Conservation (phyloP, 1,284 basidiomycete genomes). For the Bjerkandera adusta region DNA sequence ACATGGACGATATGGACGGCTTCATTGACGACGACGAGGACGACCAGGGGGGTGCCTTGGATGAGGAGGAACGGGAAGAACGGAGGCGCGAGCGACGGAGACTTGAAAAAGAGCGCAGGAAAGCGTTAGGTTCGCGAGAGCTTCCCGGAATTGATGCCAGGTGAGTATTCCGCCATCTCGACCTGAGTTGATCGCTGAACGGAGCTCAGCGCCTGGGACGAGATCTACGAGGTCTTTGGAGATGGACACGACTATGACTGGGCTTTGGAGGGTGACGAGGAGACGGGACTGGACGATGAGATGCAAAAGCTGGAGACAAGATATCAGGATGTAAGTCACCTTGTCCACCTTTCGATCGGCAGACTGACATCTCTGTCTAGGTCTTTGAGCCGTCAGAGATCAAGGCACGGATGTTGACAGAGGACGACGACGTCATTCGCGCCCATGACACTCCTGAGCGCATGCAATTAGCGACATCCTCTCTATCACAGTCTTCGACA, state of each 20-base stretch:
- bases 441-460: slow-evolving; percentile 92
- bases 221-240: slow-evolving; percentile 96
- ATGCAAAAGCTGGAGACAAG: slow-evolving; percentile 72
- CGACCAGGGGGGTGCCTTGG: slow-evolving; percentile 69
- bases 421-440: slow-evolving; percentile 93
- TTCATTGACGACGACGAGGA: slow-evolving; percentile 95
- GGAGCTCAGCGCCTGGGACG: slow-evolving; percentile 84
- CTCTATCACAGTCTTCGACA: slow-evolving; percentile 67
- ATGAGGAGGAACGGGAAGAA: slow-evolving; percentile 73
- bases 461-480: slow-evolving; percentile 92
- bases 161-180: slow-evolving; percentile 45
- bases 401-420: slow-evolving; percentile 85
- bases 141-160: slow-evolving; percentile 84
- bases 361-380: slow-evolving; percentile 38
- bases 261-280: slow-evolving; percentile 84
- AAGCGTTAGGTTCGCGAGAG: slow-evolving; percentile 63
- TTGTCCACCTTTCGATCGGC: slow-evolving; percentile 1
- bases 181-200: slow-evolving; percentile 20
- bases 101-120: slow-evolving; percentile 63
- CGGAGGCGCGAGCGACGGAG: slow-evolving; percentile 66
- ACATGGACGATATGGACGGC: slow-evolving; percentile 77
- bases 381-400: slow-evolving; percentile 99
- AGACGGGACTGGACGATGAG: slow-evolving; percentile 58
- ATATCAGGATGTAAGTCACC: slow-evolving; percentile 79
- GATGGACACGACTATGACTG: slow-evolving; percentile 97